phyloP scores from a whole-genome alignment of 371 early-diverging fungal species.

The Saksenaea vasiformis region DNA sequence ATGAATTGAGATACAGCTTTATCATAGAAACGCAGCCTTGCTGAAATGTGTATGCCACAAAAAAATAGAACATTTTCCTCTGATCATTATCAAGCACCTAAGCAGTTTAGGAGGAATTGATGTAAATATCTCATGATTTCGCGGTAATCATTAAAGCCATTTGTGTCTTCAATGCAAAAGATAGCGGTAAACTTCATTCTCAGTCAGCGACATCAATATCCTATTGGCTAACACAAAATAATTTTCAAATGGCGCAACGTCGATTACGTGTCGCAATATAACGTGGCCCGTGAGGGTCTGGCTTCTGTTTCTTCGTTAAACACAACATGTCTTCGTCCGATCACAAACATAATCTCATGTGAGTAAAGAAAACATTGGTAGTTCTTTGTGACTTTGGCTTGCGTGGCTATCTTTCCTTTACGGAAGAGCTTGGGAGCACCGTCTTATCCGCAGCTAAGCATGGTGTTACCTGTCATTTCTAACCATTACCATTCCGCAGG shows the following conservation, averaged over 20 bases:
- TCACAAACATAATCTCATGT: constrained; percentile 23
- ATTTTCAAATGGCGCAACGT: neutral
- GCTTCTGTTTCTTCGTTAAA: constrained; percentile 4
- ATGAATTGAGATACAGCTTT: too few relatives aligned
- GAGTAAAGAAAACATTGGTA: constrained; percentile 1
- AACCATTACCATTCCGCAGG: constrained; percentile 15
- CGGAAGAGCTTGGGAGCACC: neutral
- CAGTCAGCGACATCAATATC: too few relatives aligned
- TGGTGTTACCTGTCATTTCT: neutral
- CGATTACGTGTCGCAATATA: constrained; percentile 18
- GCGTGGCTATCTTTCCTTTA: neutral
- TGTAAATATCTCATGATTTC: too few relatives aligned
- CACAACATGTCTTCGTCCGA: constrained; percentile 20
- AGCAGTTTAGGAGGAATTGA: too few relatives aligned
- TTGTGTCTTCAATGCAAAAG: too few relatives aligned
- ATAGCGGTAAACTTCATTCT: too few relatives aligned
- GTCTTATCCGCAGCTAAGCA: neutral
- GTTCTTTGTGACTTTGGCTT: neutral
- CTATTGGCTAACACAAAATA: too few relatives aligned
- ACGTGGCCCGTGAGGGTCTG: neutral
- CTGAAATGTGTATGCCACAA: too few relatives aligned
- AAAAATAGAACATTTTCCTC: too few relatives aligned
- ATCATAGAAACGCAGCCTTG: too few relatives aligned
- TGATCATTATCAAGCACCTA: too few relatives aligned
- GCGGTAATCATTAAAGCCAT: too few relatives aligned